phyloP scores from a whole-genome alignment of 1,284 basidiomycete species.

The Fomitopsis pinicola region DNA sequence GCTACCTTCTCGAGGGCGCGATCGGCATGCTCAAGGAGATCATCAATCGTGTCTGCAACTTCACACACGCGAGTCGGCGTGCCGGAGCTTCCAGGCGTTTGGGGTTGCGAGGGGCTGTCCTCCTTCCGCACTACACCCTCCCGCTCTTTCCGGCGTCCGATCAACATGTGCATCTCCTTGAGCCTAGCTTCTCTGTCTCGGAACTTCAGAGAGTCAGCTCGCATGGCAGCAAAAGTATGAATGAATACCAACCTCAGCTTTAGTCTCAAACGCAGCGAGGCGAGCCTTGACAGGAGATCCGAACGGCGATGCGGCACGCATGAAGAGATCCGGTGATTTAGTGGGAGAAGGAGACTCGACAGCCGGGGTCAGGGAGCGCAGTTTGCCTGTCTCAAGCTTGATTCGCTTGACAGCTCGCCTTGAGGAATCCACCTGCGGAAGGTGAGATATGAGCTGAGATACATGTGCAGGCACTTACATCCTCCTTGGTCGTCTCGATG shows the following conservation, averaged over 20 bases:
- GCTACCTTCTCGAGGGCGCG: constrained; percentile 45
- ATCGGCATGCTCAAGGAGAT: constrained; percentile 56
- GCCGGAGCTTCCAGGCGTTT: constrained; percentile 19
- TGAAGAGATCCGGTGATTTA: constrained; percentile 10
- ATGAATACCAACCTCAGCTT: not conserved
- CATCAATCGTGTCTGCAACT: constrained; percentile 38
- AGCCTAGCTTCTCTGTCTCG: constrained; percentile 66
- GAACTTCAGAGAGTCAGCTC: not conserved
- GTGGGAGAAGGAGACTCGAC: constrained; percentile 8
- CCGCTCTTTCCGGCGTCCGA: constrained; percentile 54
- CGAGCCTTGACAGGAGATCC: constrained; percentile 17
- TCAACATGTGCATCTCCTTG: constrained; percentile 74
- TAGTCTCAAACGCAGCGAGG: not conserved
- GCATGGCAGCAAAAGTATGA: not conserved
- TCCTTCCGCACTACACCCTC: constrained; percentile 29
- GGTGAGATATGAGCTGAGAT: not conserved
- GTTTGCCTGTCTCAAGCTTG: constrained; percentile 45
- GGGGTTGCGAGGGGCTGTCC: constrained; percentile 14
- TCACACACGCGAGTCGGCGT: constrained; percentile 18
- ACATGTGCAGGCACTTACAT: constrained; percentile 41
- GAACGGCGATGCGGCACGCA: constrained; percentile 46
- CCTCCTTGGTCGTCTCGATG: constrained; percentile 57
- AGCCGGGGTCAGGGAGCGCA: constrained; percentile 15
- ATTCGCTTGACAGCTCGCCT: constrained; percentile 67
- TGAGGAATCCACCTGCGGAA: constrained; percentile 57